Evolutionary conservation across 208 protist genomes (phyloP).

Genomic region (Leishmania braziliensis): DNA sequence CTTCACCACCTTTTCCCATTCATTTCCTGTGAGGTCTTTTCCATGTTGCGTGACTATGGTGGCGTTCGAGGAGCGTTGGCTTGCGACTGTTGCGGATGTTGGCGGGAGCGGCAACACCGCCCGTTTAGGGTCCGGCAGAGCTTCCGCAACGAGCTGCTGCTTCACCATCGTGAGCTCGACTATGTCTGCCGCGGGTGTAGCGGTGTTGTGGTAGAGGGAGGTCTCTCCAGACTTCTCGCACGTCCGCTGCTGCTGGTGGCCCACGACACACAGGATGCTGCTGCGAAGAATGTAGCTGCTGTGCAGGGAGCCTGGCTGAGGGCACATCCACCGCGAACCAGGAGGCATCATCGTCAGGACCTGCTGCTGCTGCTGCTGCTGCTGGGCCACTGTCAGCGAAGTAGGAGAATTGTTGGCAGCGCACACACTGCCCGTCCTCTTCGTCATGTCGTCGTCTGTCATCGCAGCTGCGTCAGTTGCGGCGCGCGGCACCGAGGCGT

Average conservation of each 20-base stretch:
- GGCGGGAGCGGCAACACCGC: background rate
- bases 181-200: background rate
- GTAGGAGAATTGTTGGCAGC: background rate
- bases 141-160: conserved; percentile 2
- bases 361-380: conserved; percentile 11
- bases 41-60: conserved; percentile 12
- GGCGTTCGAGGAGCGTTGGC: conserved; percentile 2
- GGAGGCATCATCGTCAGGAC: conserved; percentile 2
- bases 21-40: conserved; percentile 13
- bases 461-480: background rate
- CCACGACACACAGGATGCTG: conserved; percentile 39
- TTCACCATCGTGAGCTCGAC: conserved; percentile 9
- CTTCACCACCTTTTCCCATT: conserved; percentile 27
- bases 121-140: background rate
- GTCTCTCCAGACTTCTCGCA: background rate
- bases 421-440: background rate
- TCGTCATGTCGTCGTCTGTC: background rate
- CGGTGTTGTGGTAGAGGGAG: background rate
- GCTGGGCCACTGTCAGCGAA: background rate
- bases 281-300: conserved; percentile 25
- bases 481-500: background rate
- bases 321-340: conserved; percentile 12
- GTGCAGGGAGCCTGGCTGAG: background rate
- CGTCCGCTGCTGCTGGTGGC: background rate
- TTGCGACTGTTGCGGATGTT: background rate